Base-by-base conservation (phyloP, 345 rosid genomes). In the Hirschfeldia incana region DNA sequence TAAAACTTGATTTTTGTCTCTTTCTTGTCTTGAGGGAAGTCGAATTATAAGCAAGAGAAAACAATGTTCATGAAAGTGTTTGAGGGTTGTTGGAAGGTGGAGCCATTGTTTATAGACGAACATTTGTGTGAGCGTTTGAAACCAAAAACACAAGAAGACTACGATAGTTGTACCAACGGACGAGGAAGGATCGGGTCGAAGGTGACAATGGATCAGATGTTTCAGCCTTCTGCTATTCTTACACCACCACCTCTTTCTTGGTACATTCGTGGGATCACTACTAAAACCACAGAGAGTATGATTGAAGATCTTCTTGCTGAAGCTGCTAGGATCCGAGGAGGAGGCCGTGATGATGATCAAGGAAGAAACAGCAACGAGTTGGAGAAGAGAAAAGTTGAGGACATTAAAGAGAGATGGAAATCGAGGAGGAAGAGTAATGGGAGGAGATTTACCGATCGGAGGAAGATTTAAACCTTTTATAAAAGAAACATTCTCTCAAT, bases 211-310 rank as follows among this genome's bases (percentile, higher is more conserved):
- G 92, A 91, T 62, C 97, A 94, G 69, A 84, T 94, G 75, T 87
- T 92, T 78, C 93, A 94, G 76, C 98, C 98, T 29, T 82, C 97
- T 32, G 69, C 73, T 26, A 46, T 94, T 53, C 84, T 89, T 60
- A 94, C 97, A 2, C 98, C 95, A 0, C 98, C 98, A 0, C 97
- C 95, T 6, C 87, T 94, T 75, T 94, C 98, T 39, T 94, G 97
- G 98, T 91, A 92, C 76, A 86, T 94, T 4, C 86, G 90, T 64
- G 98, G 95, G 75, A 94, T 92, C 70, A 94, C 98, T 0, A n/a
- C 85, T 61, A 91, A 75, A 73, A 90, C 97, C 16, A 85, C 97
- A 1, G 95, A 92, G 86, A 91, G 89, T 90, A 84, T 92, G 78
- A 85, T 88, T 36, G 79, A 84, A 59, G 97, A 94, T 76, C 88